Conservation (phyloP, 345 rosid genomes). For the Triadica sebifera region DNA sequence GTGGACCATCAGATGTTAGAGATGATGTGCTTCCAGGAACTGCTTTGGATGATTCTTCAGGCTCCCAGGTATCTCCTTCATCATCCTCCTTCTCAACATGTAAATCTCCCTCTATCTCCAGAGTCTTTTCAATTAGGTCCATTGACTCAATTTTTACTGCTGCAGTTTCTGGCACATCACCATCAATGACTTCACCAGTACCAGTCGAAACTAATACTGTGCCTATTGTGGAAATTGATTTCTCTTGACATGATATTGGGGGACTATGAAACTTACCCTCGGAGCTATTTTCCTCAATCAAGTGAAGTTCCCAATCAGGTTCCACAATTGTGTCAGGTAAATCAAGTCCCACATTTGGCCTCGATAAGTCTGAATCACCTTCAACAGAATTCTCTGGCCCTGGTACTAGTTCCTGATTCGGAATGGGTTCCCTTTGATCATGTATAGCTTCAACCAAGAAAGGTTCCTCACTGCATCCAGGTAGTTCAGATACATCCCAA, state of each 20-base stretch:
- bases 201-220: constrained; percentile 20
- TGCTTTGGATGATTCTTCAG: constrained; percentile 58
- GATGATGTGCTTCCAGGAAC: constrained; percentile 46
- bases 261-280: constrained; percentile 31
- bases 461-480: constrained; percentile 39
- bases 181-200: constrained; percentile 38
- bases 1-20: constrained; percentile 65
- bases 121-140: constrained; percentile 51
- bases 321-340: constrained; percentile 55
- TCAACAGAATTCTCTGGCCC: constrained; percentile 35
- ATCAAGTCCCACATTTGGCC: constrained; percentile 42
- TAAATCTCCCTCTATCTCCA: constrained; percentile 43
- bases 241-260: constrained; percentile 23
- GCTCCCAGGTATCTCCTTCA: constrained; percentile 58
- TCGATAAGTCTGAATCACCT: constrained; percentile 35
- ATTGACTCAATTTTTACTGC: constrained; percentile 35
- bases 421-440: constrained; percentile 27
- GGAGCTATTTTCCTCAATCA: constrained; percentile 42
- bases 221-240: constrained; percentile 13
- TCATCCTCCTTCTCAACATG: constrained; percentile 58
- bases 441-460: constrained; percentile 35
- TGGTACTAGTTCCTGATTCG: constrained; percentile 33
- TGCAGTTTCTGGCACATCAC: constrained; percentile 38
- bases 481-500: constrained; percentile 49
- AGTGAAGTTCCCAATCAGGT: constrained; percentile 49